Conservation (phyloP, 208 protist species). For the Wallacemonas rigidus region DNA sequence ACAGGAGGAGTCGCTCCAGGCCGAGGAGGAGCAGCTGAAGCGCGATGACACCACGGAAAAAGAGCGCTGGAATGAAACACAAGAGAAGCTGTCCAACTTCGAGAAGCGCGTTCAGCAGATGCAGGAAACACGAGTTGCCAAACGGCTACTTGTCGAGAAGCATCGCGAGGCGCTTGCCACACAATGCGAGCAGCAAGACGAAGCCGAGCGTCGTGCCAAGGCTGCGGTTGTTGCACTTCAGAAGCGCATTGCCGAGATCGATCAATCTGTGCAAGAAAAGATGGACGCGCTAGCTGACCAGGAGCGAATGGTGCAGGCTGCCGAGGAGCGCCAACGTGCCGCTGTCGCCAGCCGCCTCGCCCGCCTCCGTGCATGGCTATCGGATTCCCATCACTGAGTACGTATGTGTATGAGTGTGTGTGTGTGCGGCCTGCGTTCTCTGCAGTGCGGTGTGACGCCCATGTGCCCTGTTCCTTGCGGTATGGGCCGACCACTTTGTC, state of each 20-base stretch:
- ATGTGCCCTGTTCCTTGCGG: slow-evolving; percentile 16
- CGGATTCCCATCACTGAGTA: too few species aligned
- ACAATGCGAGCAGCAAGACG: slow-evolving; percentile 17
- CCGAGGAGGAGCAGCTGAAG: slow-evolving; percentile 9
- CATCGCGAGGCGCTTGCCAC: slow-evolving; percentile 1
- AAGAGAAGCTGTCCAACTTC: neutral
- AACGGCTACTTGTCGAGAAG: slow-evolving; percentile 12
- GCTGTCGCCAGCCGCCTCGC: neutral
- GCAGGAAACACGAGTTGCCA: neutral
- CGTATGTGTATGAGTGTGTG: too few species aligned
- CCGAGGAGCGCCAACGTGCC: slow-evolving; percentile 6
- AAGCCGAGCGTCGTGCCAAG: slow-evolving; percentile 1
- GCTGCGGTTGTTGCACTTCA: slow-evolving; percentile 17
- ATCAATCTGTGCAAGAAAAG: slow-evolving; percentile 3
- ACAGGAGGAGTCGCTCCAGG: slow-evolving; percentile 23
- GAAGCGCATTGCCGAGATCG: slow-evolving; percentile 17
- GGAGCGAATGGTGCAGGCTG: slow-evolving; percentile 23
- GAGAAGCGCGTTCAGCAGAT: neutral
- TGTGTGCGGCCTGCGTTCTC: too few species aligned
- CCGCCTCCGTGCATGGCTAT: neutral
- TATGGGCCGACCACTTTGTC: neutral
- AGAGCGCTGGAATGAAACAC: neutral
- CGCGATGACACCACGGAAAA: slow-evolving; percentile 17
- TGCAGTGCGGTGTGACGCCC: neutral
- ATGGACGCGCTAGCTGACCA: slow-evolving; percentile 19